Percentiles rank a stretch among this genome's conserved stretches.
phyloP scores from a whole-genome alignment of 257 asterid species.

The Solanum corneliomulleri region DNA sequence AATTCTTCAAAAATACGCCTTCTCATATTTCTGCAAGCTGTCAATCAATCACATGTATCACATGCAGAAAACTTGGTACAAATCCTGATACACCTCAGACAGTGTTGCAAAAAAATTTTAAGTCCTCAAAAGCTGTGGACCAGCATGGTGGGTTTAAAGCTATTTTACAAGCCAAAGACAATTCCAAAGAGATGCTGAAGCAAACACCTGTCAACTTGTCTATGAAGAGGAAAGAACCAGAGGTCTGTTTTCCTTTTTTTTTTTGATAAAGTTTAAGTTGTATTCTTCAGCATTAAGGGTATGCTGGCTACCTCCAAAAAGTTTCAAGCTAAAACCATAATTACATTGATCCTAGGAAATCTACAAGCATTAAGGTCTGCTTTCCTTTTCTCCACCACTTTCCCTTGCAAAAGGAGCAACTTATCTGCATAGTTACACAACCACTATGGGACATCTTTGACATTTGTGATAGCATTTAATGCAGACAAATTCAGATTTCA shows the following conservation, averaged over 20 bases:
- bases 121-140: conserved; percentile 16
- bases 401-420: neutral
- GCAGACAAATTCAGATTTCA: conserved; percentile 36
- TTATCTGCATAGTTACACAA: neutral
- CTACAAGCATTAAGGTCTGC: conserved; percentile 24
- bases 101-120: conserved; percentile 19
- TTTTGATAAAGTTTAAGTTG: too few species aligned
- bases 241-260: conserved; percentile 30
- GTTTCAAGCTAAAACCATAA: too few species aligned
- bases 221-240: conserved; percentile 51
- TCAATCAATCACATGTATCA: neutral
- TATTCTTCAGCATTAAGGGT: too few species aligned
- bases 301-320: too few species aligned
- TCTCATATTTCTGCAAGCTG: neutral
- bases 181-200: conserved; percentile 13
- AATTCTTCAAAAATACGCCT: neutral
- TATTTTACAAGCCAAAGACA: conserved; percentile 10
- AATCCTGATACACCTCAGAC: conserved; percentile 29
- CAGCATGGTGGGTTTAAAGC: conserved; percentile 22
- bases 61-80: conserved; percentile 27
- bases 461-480: neutral
- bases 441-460: neutral
- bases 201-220: conserved; percentile 25
- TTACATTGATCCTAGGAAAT: too few species aligned
- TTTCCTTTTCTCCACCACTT: neutral